Conservation (phyloP, 169 alveolate genomes). For the Plasmodium relictum region DNA sequence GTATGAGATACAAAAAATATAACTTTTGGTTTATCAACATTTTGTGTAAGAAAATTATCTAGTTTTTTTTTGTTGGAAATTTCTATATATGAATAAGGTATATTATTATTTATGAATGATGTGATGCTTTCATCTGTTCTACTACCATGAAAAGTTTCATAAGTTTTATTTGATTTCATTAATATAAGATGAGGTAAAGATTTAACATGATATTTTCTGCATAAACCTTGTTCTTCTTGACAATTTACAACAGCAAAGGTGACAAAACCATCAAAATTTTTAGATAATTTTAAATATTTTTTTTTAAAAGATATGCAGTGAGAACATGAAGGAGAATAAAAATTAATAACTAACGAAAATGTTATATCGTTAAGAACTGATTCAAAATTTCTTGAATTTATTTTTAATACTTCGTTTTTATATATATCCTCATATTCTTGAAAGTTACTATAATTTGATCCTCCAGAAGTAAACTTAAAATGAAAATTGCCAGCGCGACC, state of each 20-base stretch:
- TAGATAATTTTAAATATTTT: slow-evolving; percentile 77
- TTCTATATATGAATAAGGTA: slow-evolving; percentile 65
- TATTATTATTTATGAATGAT: slow-evolving; percentile 59
- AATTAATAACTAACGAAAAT: slow-evolving; percentile 80
- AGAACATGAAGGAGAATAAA: slow-evolving; percentile 86
- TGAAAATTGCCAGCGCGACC: slow-evolving; percentile 72
- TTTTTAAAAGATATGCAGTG: slow-evolving; percentile 81
- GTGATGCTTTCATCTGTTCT: slow-evolving; percentile 68
- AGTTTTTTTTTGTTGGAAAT: slow-evolving; percentile 32
- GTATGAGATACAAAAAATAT: slow-evolving; percentile 80
- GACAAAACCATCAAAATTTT: slow-evolving; percentile 84
- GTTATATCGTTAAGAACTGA: slow-evolving; percentile 65
- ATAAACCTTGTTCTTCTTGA: slow-evolving; percentile 76
- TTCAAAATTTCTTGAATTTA: slow-evolving; percentile 57
- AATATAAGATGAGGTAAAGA: slow-evolving; percentile 83
- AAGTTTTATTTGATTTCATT: slow-evolving; percentile 48
- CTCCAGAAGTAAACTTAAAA: slow-evolving; percentile 78
- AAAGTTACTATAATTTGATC: slow-evolving; percentile 35
- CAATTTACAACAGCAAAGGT: slow-evolving; percentile 82
- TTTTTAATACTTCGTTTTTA: slow-evolving; percentile 81
- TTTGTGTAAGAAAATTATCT: slow-evolving; percentile 62
- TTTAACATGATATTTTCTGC: slow-evolving; percentile 62
- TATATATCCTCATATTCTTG: slow-evolving; percentile 71
- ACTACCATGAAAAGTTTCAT: slow-evolving; percentile 73
- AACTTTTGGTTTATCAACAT: slow-evolving; percentile 74